Evolutionary conservation across 768 basidiomycete species (phyloP).

Genomic region (Mycena vitilis): DNA sequence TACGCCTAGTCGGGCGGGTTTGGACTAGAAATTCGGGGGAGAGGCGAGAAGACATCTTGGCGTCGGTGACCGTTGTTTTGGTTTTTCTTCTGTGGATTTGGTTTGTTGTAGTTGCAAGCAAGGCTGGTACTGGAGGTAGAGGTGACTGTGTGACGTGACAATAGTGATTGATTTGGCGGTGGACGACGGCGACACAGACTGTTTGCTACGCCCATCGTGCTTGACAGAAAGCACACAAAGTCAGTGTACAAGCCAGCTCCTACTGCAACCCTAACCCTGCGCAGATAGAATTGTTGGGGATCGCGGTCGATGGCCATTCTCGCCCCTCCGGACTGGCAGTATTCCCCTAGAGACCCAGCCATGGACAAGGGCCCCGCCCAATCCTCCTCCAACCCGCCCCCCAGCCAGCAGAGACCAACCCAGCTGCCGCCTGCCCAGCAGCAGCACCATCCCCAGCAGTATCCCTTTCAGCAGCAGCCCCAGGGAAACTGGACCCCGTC

Average conservation of each 20-base stretch:
- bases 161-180: too few relatives aligned
- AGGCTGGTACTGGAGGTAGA: too few relatives aligned
- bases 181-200: too few relatives aligned
- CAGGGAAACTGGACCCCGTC: constrained; percentile 79
- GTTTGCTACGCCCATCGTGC: not conserved
- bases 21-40: too few relatives aligned
- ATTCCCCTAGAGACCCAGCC: constrained; percentile 68
- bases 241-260: not conserved
- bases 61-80: too few relatives aligned
- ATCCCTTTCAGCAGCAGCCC: constrained; percentile 77
- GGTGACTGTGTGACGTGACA: too few relatives aligned
- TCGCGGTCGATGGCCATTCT: constrained; percentile 79
- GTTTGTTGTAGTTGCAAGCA: too few relatives aligned
- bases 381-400: constrained; percentile 43
- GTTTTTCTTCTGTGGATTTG: too few relatives aligned
- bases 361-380: constrained; percentile 65
- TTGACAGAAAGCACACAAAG: constrained; percentile 14
- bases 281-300: constrained; percentile 11
- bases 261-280: not conserved
- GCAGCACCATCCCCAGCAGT: constrained; percentile 46
- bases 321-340: constrained; percentile 80
- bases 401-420: constrained; percentile 61
- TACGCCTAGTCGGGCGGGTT: too few relatives aligned
- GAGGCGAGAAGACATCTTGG: too few relatives aligned
- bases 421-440: constrained; percentile 50